phyloP scores from a whole-genome alignment of 2,329 filamentous ascomycete species.

The Chlorencoelia australis region DNA sequence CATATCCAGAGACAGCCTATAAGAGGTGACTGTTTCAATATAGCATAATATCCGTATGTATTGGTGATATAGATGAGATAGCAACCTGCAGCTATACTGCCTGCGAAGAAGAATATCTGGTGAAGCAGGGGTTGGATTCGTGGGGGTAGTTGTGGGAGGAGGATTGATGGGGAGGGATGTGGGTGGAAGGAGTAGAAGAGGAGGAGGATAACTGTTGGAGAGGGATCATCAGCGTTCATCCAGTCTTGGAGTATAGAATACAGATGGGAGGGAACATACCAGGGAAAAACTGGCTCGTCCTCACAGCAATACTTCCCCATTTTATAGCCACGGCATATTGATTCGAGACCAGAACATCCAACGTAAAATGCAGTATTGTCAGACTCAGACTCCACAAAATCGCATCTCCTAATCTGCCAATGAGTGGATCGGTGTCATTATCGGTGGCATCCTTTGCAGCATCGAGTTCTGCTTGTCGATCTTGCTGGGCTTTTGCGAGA shows the following conservation, averaged over 20 bases:
- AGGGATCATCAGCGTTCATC: no score
- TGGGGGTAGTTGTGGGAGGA: constrained; percentile 40
- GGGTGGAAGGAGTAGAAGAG: constrained; percentile 27
- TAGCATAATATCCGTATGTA: constrained; percentile 66
- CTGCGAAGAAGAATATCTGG: constrained; percentile 52
- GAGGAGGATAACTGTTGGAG: constrained; percentile 28
- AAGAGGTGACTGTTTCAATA: constrained; percentile 88
- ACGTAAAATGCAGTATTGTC: constrained; percentile 63
- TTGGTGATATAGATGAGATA: constrained; percentile 80
- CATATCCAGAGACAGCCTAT: constrained; percentile 88
- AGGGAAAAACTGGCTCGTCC: constrained; percentile 42
- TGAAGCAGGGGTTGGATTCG: constrained; percentile 39
- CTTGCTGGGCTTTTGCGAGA: constrained; percentile 28
- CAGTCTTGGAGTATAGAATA: neutral
- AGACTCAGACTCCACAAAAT: constrained; percentile 51
- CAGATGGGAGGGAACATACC: constrained; percentile 31
- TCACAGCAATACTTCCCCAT: constrained; percentile 42
- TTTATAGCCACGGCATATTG: constrained; percentile 63
- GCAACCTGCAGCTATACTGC: constrained; percentile 55
- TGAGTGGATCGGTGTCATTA: constrained; percentile 20
- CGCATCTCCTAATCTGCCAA: constrained; percentile 34
- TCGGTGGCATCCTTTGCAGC: constrained; percentile 14
- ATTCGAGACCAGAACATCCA: constrained; percentile 69
- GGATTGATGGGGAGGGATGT: constrained; percentile 33
- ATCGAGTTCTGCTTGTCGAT: constrained; percentile 17